Evolutionary conservation across 768 basidiomycete genomes (phyloP).

Genomic region (Boletus sp.): DNA sequence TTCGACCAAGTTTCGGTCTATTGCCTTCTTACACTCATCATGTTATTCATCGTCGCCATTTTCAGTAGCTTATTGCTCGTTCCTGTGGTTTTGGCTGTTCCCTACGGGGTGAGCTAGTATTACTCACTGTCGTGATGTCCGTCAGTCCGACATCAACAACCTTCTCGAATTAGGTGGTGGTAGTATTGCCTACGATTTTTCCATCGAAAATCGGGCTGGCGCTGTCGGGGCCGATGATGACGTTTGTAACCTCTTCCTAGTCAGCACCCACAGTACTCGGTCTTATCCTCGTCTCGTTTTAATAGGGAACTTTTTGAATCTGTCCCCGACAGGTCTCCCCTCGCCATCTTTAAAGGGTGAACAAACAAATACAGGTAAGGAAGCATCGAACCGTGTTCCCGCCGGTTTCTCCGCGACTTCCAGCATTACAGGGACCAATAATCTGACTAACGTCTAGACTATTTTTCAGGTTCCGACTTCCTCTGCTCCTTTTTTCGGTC

Average conservation of each 20-base stretch:
- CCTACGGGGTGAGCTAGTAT: not conserved
- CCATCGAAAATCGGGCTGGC: constrained; percentile 11
- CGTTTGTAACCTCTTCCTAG: not conserved
- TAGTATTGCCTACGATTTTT: too few relatives aligned
- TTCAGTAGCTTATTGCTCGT: not conserved
- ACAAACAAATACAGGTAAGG: constrained; percentile 1
- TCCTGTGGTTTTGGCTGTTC: not conserved
- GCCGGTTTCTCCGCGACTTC: not conserved
- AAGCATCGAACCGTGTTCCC: too few relatives aligned
- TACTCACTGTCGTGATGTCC: not conserved
- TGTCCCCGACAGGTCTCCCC: constrained; percentile 10
- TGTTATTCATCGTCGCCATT: constrained; percentile 1
- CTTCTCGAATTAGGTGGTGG: not conserved
- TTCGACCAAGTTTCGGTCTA: not conserved
- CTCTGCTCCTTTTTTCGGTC: not conserved
- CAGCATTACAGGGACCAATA: not conserved
- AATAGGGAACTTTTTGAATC: constrained; percentile 3
- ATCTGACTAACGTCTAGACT: not conserved
- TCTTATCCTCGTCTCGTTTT: not conserved
- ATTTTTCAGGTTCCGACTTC: not conserved
- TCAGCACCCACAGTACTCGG: not conserved
- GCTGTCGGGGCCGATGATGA: not conserved
- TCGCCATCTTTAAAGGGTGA: not conserved
- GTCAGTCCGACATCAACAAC: not conserved
- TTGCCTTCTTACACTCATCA: not conserved